phyloP scores from a whole-genome alignment of 1,284 basidiomycete genomes.

The Porogramme epimiltina region DNA sequence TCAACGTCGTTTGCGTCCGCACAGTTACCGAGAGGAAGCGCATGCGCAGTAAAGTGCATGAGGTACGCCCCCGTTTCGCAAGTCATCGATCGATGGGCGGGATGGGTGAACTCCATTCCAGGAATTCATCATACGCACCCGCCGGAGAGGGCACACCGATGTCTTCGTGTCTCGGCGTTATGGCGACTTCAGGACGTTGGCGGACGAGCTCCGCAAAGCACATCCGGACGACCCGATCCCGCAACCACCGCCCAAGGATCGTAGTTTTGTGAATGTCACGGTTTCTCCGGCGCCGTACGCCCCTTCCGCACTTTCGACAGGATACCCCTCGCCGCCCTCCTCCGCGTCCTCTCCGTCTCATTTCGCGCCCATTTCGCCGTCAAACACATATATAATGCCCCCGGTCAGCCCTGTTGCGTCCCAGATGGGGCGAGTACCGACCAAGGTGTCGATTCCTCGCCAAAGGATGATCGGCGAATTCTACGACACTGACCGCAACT shows the following conservation, averaged over 20 bases:
- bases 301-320: background rate
- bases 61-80: slow-evolving; percentile 48
- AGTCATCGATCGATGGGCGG: slow-evolving; percentile 2
- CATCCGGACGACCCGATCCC: slow-evolving; percentile 82
- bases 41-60: slow-evolving; percentile 82
- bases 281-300: slow-evolving; percentile 35
- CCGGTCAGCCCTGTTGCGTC: slow-evolving; percentile 14
- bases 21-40: slow-evolving; percentile 81
- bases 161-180: slow-evolving; percentile 92
- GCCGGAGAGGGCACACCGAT: slow-evolving; percentile 71
- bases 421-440: slow-evolving; percentile 8
- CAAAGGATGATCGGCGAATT: slow-evolving; percentile 9
- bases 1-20: slow-evolving; percentile 88
- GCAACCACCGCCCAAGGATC: slow-evolving; percentile 85
- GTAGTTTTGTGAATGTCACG: slow-evolving; percentile 57
- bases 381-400: background rate
- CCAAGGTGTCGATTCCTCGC: background rate
- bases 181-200: slow-evolving; percentile 90
- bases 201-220: slow-evolving; percentile 83
- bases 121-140: slow-evolving; percentile 95
- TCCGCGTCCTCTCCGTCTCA: slow-evolving; percentile 12
- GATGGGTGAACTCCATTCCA: slow-evolving; percentile 32
- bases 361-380: slow-evolving; percentile 4
- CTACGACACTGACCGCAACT: slow-evolving; percentile 22
- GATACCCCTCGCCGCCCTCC: slow-evolving; percentile 10